Evolutionary conservation across 2,329 filamentous ascomycete species (phyloP), one percentile per base, ranked within the genome.

Genomic region (Cercospora sp.): DNA sequence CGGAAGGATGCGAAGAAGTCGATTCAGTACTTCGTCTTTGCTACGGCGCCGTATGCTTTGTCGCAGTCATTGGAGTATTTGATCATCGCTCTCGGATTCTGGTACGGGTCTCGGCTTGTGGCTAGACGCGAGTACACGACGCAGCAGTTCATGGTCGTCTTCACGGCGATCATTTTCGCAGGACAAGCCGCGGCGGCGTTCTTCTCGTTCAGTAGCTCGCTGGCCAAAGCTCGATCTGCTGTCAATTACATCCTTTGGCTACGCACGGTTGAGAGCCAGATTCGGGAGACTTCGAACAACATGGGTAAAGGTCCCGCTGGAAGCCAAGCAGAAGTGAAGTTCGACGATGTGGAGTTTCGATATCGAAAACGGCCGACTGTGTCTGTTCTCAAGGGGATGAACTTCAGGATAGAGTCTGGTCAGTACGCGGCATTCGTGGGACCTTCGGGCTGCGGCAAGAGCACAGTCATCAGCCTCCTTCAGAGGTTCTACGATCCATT

Each of bases 101-200:
- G 78, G 78, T 75, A 71, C 60, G 78, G 78, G 2, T 73, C 72
- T 3, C 70, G 67, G 31, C 73, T 80, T 8, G 67, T 79, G 10
- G 70, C 73, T 3, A 69, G 61, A 31, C 72, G 74, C 8, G 75
- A 79, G 53, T 79, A 79, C 69, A 74, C 70, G 3, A 69, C 70
- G 7, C 66, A 78, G 3, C 76, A 83, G 18, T 88, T 87, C 74
- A 87, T 87, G 73, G 81, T 85, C 2, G 81, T 86, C 42, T 91
- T 90, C 76, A 87, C 90, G 77, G 86, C 88, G 0, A 63, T 74
- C 10, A 85, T 91, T 30, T 86, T 91, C 70, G 89, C 89, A 1
- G 88, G 87, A 10, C 88, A 93, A 77, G 82, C 83, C 0, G 88
- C 89, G 0, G 90, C 89, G 1, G 85, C 89, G 69, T 87, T 89